phyloP scores from a whole-genome alignment of 1,139 yeast genomes.

The Zygoascus hellenicus region DNA sequence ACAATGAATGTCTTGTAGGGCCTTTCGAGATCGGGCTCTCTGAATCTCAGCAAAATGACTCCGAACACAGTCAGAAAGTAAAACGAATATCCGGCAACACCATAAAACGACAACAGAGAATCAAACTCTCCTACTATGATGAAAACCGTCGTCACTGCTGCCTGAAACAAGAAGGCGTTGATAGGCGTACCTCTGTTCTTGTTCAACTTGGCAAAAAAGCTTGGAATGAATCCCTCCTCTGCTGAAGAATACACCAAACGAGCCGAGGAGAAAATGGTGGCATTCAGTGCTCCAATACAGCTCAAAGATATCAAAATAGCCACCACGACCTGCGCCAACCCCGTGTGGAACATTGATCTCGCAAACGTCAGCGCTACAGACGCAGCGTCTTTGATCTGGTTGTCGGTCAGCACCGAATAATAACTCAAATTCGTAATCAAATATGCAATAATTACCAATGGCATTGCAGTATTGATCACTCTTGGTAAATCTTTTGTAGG shows the following conservation, averaged over 20 bases:
- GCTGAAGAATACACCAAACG: constrained; percentile 37
- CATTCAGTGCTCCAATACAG: constrained; percentile 40
- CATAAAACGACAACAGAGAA: constrained; percentile 36
- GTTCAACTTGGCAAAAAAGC: constrained; percentile 27
- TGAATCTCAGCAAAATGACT: constrained; percentile 33
- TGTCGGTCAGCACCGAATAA: constrained; percentile 33
- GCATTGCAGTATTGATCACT: constrained; percentile 39
- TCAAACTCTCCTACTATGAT: constrained; percentile 36
- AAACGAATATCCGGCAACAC: constrained; percentile 39
- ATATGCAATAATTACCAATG: constrained; percentile 36
- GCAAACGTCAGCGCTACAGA: constrained; percentile 38
- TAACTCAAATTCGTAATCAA: constrained; percentile 37
- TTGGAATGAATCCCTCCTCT: constrained; percentile 35
- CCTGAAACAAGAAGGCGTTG: constrained; percentile 34
- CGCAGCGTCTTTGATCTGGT: constrained; percentile 32
- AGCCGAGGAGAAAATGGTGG: constrained; percentile 36
- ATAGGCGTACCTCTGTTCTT: constrained; percentile 32
- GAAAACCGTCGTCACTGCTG: constrained; percentile 30
- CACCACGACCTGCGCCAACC: constrained; percentile 30
- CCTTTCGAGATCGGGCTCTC: constrained; percentile 34
- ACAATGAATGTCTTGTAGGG: constrained; percentile 36
- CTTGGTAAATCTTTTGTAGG: constrained; percentile 37
- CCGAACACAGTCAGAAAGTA: constrained; percentile 38
- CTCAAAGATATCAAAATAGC: constrained; percentile 36
- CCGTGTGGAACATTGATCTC: constrained; percentile 22